Base-by-base conservation (phyloP, 345 rosid genomes). In the Hibiscus trionum region DNA sequence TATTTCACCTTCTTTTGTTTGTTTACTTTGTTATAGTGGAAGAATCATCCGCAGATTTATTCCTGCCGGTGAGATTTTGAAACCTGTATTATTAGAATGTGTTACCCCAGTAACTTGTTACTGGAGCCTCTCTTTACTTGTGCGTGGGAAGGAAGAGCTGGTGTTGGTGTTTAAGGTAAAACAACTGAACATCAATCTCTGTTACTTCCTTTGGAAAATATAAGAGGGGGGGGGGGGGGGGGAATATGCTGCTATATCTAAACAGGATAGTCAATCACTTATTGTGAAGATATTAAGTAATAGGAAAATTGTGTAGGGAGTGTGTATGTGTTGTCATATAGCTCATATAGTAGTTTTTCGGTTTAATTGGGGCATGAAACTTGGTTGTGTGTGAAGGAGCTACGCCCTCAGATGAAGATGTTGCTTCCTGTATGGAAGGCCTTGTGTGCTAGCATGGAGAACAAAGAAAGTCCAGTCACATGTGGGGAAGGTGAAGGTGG, bases 361-460 rank as follows among this genome's bases (percentile, higher is more conserved):
- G 49, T 16, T 69, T 17, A 12, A 16, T 73, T 26, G 57, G 7
- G 31, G 33, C 26, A 19, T 53, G 58, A n/a, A 53, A 53, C 58
- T 17, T 53, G 58, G 26, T 53, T n/a, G 11, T 53, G 26, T 53
- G 11, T 37, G 61, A 79, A 95, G 97, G 88, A 90, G 78, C 76
- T 87, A 61, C 86, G 75, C 14, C 97, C 90, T 3, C 93, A 93
- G 4, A 58, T 86, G 80, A 94, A 87, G 84, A 87, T 90, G 87
- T 72, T 88, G 82, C 82, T 87, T 74, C 97, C 93, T n/a, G 75
- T 92, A 61, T 92, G 94, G 97, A 95, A 86, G 82, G 92, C 93
- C 31, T 78, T 95, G 73, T 86, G 93, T 78, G 58, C 81, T 53
- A 79, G 75, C 73, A 78, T 71, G 4, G 83, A 74, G 59, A 56